A percentile compares a stretch with the other conserved stretches of the same genome.
Conservation (phyloP, 495 filamentous ascomycete species). For the Trichocladium uniseriatum region DNA sequence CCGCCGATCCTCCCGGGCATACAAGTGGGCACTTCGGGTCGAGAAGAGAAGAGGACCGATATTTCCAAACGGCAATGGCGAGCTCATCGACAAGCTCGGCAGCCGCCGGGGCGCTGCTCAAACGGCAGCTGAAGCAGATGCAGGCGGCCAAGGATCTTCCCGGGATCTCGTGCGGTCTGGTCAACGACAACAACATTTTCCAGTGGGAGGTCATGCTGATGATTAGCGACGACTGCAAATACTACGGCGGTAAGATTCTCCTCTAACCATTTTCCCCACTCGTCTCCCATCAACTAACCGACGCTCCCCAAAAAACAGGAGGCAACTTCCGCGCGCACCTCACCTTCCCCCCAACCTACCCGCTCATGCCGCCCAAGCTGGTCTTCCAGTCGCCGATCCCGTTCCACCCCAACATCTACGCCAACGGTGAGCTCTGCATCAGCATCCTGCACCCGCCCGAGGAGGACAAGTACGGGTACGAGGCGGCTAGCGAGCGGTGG, state of each 20-base stretch:
- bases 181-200: constrained; percentile 81
- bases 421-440: constrained; percentile 85
- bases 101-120: constrained; percentile 63
- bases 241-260: constrained; percentile 64
- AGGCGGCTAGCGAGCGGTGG: constrained; percentile 87
- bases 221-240: constrained; percentile 93
- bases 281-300: not conserved
- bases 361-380: constrained; percentile 81
- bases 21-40: too few species aligned
- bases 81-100: constrained; percentile 23
- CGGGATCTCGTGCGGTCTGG: constrained; percentile 85
- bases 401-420: constrained; percentile 96
- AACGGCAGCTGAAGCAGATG: constrained; percentile 85
- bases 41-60: not conserved
- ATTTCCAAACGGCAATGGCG: constrained; percentile 13
- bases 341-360: constrained; percentile 73
- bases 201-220: constrained; percentile 99
- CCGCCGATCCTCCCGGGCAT: too few species aligned
- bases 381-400: constrained; percentile 76
- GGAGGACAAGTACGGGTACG: constrained; percentile 94
- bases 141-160: constrained; percentile 84
- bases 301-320: constrained; percentile 39
- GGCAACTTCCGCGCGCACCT: constrained; percentile 82
- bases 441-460: constrained; percentile 94
- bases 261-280: not conserved